Evolutionary conservation across 2,329 filamentous ascomycete species (phyloP).

Genomic region (Pyricularia sp.): DNA sequence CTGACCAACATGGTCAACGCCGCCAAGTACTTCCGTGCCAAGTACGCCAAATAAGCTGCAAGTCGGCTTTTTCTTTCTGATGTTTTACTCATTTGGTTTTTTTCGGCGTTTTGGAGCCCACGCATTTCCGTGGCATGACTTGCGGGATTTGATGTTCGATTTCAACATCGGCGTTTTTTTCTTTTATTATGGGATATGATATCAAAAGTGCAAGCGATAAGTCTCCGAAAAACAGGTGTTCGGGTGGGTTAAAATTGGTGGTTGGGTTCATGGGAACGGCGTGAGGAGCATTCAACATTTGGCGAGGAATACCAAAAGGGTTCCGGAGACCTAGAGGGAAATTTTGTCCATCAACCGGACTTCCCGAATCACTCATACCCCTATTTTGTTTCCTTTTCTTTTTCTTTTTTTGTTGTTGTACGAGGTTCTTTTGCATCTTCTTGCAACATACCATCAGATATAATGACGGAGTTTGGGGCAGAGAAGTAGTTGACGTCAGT

Average conservation of each 20-base stretch:
- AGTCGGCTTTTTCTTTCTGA: conserved; percentile 4
- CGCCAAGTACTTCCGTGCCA: conserved; percentile 89
- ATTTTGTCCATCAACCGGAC: conserved; percentile 6
- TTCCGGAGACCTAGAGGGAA: conserved; percentile 5
- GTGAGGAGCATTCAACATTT: conserved; percentile 9
- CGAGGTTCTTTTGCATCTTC: conserved; percentile 4
- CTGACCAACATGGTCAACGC: conserved; percentile 96
- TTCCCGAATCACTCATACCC: conserved; percentile 1
- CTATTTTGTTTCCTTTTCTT: not conserved
- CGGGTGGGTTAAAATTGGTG: not conserved
- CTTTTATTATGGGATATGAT: conserved; percentile 4
- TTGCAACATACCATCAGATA: not conserved
- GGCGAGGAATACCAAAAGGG: conserved; percentile 5
- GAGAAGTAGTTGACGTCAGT: not conserved
- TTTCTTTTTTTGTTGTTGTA: conserved; percentile 4
- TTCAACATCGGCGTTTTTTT: conserved; percentile 48
- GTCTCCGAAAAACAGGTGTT: conserved; percentile 2
- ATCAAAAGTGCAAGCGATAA: not conserved
- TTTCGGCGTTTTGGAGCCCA: conserved; percentile 2
- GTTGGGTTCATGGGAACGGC: not conserved
- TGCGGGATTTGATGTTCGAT: conserved; percentile 28
- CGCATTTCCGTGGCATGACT: not conserved
- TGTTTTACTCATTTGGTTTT: conserved; percentile 1
- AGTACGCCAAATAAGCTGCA: conserved; percentile 55
- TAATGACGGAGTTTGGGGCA: not conserved